Evolutionary conservation across 371 early-diverging fungal genomes (phyloP).

Genomic region (Quaeritorhiza haematococci): DNA sequence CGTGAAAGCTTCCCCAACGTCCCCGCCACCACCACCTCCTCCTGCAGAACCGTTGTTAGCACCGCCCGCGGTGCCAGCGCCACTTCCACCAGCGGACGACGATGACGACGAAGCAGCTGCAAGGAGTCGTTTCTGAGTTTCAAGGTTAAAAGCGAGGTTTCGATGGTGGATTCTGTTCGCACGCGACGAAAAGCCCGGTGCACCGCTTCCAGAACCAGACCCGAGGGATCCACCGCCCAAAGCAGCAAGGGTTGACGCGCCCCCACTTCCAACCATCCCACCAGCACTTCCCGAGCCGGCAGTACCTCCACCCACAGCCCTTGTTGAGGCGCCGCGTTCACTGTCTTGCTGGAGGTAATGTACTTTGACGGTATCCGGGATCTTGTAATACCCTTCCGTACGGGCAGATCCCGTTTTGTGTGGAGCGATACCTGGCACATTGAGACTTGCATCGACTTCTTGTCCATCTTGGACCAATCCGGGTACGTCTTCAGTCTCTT

Average conservation of each 20-base stretch:
- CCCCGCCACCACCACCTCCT: slow-evolving; percentile 9
- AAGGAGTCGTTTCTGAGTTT: slow-evolving; percentile 38
- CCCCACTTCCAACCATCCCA: neutral
- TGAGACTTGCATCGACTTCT: too few relatives aligned
- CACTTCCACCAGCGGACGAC: slow-evolving; percentile 1
- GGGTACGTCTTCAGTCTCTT: too few relatives aligned
- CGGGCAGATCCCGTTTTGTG: slow-evolving; percentile 75
- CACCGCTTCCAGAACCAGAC: too few relatives aligned
- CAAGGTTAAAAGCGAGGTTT: slow-evolving; percentile 51
- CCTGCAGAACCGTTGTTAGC: slow-evolving; percentile 9
- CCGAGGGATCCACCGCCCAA: slow-evolving; percentile 12
- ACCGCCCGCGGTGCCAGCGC: neutral
- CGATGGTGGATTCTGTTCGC: slow-evolving; percentile 62
- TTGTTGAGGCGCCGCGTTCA: too few relatives aligned
- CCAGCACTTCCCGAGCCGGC: neutral
- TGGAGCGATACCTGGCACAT: slow-evolving; percentile 1
- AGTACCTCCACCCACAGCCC: too few relatives aligned
- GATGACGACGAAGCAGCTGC: slow-evolving; percentile 33
- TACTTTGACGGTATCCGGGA: slow-evolving; percentile 65
- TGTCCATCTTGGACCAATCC: too few relatives aligned
- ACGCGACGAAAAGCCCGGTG: too few relatives aligned
- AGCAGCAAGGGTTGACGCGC: neutral
- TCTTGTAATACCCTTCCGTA: slow-evolving; percentile 65
- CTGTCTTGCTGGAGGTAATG: too few relatives aligned
- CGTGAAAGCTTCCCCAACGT: neutral